phyloP scores from a whole-genome alignment of 108 stramenopile species.

The Nitzschia sp. region DNA sequence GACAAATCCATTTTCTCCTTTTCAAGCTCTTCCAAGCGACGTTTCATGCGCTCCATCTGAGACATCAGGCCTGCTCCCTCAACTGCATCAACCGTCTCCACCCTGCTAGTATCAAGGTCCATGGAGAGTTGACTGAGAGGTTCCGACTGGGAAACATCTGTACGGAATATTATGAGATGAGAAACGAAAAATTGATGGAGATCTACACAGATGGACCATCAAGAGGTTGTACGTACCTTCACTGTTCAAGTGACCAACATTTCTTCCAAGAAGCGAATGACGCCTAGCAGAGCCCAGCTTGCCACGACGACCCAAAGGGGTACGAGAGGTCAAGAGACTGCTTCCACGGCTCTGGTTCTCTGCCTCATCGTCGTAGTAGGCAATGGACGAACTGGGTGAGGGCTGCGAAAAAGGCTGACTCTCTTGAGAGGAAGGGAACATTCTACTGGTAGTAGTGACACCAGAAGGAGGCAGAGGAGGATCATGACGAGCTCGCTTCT shows the following conservation, averaged over 20 bases:
- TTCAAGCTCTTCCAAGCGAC: conserved; percentile 70
- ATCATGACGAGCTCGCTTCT: conserved; percentile 20
- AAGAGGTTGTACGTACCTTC: conserved; percentile 7
- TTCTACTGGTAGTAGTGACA: background rate
- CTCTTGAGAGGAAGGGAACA: conserved; percentile 5
- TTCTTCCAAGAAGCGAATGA: conserved; percentile 24
- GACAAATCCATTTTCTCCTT: conserved; percentile 79
- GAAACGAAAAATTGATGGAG: background rate
- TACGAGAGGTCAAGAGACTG: conserved; percentile 19
- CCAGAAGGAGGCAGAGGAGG: conserved; percentile 28
- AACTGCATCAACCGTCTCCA: conserved; percentile 39
- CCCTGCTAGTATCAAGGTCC: conserved; percentile 23
- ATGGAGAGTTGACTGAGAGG: conserved; percentile 32
- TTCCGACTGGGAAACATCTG: conserved; percentile 19
- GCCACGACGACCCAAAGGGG: conserved; percentile 16
- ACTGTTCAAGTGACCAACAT: conserved; percentile 14
- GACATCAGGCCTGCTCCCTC: conserved; percentile 67
- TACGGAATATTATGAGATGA: background rate
- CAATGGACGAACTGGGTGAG: conserved; percentile 5
- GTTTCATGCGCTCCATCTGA: conserved; percentile 65
- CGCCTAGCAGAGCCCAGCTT: conserved; percentile 36
- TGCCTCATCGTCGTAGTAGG: conserved; percentile 33
- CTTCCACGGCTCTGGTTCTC: conserved; percentile 20
- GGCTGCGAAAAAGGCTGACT: conserved; percentile 4
- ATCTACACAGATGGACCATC: background rate